Base-by-base conservation (phyloP, 2,329 filamentous ascomycete species). In the Colletotrichum tropicale region DNA sequence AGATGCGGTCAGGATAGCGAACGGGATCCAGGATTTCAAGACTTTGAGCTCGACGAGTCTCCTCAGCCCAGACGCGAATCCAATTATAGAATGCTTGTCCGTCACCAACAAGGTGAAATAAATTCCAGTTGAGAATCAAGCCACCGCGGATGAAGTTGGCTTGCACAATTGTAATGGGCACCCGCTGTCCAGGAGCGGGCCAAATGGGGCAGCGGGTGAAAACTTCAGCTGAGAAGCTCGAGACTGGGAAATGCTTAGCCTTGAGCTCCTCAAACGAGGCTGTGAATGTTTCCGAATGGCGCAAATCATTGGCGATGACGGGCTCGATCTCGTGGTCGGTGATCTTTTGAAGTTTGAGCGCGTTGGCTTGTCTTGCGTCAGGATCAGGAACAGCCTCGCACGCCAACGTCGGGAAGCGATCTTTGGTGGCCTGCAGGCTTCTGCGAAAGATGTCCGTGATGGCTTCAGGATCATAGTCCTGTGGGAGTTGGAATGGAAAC, bases 11-110 rank as follows among this genome's bases (percentile, higher is more conserved):
- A 5, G 80, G 77, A 30, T 84, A 74, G 21, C 80, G 66, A 8
- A 79, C 71, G 0, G 81, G 82, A 5, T 77, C 58, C 5, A 38
- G 9, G n/a, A 79, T 79, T 15, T 78, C 70, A 9, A 80, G 65
- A 0, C 79, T 80, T 70, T 85, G 83, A 8, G 81, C 75, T 6
- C 80, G 80, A 55, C 83, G 80, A 38, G 82, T 83, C 52, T 82
- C 83, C 62, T 85, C 83, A 6, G 84, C 83, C 82, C 83, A 84
- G 10, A 83, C 78, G 32, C 81, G 79, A 21, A 81, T 80, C 80
- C 82, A 83, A 48, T 77, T 79, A 58, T 79, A 81, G 61, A 82
- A 85, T 6, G 80, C 77, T 12, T 78, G 82, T 5, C 80, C 83
- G 12, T 85, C 84, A 9, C 82, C 84, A 21, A 82, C 80, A 70